phyloP scores from a whole-genome alignment of 2,329 filamentous ascomycete species.

The Elsinoe fawcettii region DNA sequence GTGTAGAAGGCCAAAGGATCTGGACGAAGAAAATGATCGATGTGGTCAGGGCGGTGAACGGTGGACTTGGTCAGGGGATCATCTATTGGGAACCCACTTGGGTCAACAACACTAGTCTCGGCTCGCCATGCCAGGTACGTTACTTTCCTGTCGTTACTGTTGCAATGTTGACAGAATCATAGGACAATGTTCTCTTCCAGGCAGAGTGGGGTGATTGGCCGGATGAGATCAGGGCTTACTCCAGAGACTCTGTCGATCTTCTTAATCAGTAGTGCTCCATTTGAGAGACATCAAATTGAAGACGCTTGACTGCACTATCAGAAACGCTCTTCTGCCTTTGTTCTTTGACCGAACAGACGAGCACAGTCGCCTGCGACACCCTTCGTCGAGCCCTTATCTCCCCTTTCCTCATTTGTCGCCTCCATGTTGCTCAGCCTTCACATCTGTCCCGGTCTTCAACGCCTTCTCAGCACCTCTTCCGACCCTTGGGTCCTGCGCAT shows the following conservation, averaged over 20 bases:
- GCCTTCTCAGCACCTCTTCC: no score
- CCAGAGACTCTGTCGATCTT: conserved; percentile 26
- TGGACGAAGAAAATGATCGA: conserved; percentile 25
- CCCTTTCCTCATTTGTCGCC: no score
- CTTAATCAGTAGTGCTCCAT: conserved; percentile 18
- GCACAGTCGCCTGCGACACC: no score
- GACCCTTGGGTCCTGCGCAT: no score
- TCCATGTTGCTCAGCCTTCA: no score
- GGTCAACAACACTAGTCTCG: conserved; percentile 26
- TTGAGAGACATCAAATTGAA: no score
- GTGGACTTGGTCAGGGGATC: conserved; percentile 25
- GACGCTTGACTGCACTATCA: no score
- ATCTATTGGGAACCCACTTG: conserved; percentile 30
- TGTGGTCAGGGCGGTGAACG: conserved; percentile 18
- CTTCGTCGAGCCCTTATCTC: no score
- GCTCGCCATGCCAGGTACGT: conserved; percentile 22
- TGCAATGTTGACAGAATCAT: not conserved
- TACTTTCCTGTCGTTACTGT: not conserved
- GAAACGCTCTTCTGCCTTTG: no score
- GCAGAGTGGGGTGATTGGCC: conserved; percentile 26
- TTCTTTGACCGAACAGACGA: no score
- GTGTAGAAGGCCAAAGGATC: conserved; percentile 23
- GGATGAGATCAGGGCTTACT: conserved; percentile 23
- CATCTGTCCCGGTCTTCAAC: no score
- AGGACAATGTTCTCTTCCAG: conserved; percentile 26